phyloP scores from a whole-genome alignment of 148 eudicot genomes.

The Vaccinium myrtillus region DNA sequence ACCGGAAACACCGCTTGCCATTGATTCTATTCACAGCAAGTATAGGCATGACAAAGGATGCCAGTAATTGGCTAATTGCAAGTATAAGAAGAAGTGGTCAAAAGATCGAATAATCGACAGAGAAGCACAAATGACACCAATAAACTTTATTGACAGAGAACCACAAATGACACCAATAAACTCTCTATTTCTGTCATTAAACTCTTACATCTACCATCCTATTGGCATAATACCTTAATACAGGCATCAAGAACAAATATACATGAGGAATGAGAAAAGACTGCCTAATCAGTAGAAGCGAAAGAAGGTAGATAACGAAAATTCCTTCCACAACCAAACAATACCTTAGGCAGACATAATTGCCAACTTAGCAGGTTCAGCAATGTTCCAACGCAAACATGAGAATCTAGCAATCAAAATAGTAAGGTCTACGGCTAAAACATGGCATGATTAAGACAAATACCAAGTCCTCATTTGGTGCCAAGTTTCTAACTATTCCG shows the following conservation, averaged over 20 bases:
- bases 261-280: background rate
- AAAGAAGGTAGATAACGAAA: background rate
- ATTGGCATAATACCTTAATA: too few relatives aligned
- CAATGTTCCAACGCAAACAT: background rate
- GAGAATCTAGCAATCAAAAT: background rate
- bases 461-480: too few relatives aligned
- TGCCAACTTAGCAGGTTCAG: background rate
- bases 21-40: background rate
- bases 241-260: background rate
- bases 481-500: background rate
- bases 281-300: constrained; percentile 7
- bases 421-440: background rate
- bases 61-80: background rate
- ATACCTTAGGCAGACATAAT: background rate
- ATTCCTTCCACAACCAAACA: background rate
- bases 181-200: background rate
- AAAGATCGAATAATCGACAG: background rate
- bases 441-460: background rate
- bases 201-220: background rate
- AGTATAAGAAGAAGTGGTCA: background rate
- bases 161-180: background rate
- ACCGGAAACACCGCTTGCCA: background rate
- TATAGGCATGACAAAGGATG: background rate
- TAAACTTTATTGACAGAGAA: background rate
- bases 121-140: too few relatives aligned